Conservation (phyloP, 148 eudicot genomes). For the Rheum nobile region DNA sequence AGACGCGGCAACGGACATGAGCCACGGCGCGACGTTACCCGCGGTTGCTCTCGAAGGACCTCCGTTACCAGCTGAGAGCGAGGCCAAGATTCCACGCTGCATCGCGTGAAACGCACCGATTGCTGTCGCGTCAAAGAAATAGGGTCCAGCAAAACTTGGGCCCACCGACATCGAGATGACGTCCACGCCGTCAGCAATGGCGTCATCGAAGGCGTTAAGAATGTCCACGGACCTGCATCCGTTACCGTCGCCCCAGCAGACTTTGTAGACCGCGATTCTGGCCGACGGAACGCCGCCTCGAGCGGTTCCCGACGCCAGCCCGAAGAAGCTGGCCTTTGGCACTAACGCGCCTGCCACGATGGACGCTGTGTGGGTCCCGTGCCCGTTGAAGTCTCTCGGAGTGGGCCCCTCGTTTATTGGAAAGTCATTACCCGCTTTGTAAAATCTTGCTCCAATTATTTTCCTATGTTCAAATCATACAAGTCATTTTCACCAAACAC, state of each 20-base stretch:
- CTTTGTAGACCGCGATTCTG: conserved; percentile 42
- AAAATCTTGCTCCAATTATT: neutral
- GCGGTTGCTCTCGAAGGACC: conserved; percentile 20
- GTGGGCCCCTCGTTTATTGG: neutral
- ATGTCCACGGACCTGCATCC: conserved; percentile 7
- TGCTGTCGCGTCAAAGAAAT: conserved; percentile 12
- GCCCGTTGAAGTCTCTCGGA: conserved; percentile 29
- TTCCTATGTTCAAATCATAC: neutral
- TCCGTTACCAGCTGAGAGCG: conserved; percentile 23
- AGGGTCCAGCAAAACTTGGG: neutral
- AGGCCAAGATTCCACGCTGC: conserved; percentile 25
- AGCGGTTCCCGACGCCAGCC: conserved; percentile 27
- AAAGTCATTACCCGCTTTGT: neutral
- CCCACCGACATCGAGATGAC: conserved; percentile 36
- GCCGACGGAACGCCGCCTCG: conserved; percentile 47
- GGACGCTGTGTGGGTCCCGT: conserved; percentile 54
- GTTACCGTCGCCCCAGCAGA: conserved; percentile 8
- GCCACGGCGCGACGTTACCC: conserved; percentile 45
- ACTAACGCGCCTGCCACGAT: conserved; percentile 38
- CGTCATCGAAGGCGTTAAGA: conserved; percentile 43
- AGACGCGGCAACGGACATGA: conserved; percentile 35
- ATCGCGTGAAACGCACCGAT: conserved; percentile 32
- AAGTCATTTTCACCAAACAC: too few species aligned
- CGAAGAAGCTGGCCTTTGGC: conserved; percentile 20
- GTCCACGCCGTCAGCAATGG: conserved; percentile 57